Evolutionary conservation across 176 grass and related monocot species (phyloP), one percentile per base, ranked within the genome.

Genomic region (Aechmea fasciata): DNA sequence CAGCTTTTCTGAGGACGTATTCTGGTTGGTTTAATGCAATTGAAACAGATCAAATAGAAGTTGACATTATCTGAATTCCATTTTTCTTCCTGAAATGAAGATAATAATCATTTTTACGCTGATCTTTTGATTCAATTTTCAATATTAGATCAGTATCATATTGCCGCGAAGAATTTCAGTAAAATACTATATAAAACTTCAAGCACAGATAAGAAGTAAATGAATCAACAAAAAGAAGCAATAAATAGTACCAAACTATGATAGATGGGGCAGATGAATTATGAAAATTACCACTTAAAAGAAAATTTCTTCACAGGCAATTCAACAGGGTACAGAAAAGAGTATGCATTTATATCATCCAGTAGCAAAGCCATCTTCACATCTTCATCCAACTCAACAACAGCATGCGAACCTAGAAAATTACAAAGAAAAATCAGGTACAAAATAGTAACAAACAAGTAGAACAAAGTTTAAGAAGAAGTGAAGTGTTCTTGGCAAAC

Each of bases 311-410:
- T 85, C 18, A 69, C 71, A 29, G 83, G 88, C 52, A 96, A 64
- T 76, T 97, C 79, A 14, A 85, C 70, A 4, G 89, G 86, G 57
- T 92, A 97, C 24, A 83, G 76, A 81, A 87, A 97, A 70, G 94
- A 90, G 65, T 87, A 97, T 29, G 89, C 84, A 81, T 97, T 97
- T 76, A 85, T 87, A 53, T 85, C 84, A 68, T 97, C 89, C 3
- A 76, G 70, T 41, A 85, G 73, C 18, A 24, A 75, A 76, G 73
- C 79, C 89, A 92, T 92, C 79, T 90, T 92, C 64, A 85, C 81
- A 79, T 82, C 86, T 77, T 83, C 83, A 48, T 83, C 82, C 24
- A 79, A 15, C 65, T 76, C 74, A 63, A 76, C 68, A n/a, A 62
- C 79, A 64, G 94, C 89, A 79, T 76, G 83, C 55, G 77, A 79